Conservation (phyloP, 306 rosid species). For the Styphnolobium japonicum region DNA sequence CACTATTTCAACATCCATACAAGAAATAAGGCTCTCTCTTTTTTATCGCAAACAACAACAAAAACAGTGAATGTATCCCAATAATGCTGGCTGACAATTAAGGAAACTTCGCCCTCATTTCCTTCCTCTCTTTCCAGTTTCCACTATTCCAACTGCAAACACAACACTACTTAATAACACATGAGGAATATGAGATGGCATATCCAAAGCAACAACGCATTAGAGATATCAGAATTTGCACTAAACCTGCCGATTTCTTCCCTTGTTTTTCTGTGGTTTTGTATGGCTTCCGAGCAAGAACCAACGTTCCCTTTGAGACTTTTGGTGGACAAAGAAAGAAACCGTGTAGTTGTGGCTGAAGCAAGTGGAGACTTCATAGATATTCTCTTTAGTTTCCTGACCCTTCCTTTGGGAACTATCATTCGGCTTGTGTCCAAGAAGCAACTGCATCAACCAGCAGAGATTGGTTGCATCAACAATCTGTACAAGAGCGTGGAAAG, state of each 20-base stretch:
- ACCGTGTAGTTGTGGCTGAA: conserved; percentile 29
- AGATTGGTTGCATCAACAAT: conserved; percentile 31
- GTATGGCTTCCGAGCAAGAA: conserved; percentile 26
- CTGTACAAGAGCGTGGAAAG: conserved; percentile 10
- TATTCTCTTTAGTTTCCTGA: conserved; percentile 32
- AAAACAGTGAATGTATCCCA: no score
- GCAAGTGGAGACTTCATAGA: conserved; percentile 31
- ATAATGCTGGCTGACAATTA: no score
- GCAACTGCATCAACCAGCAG: neutral
- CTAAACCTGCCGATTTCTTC: neutral
- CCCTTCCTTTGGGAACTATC: conserved; percentile 37
- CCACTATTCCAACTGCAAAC: no score
- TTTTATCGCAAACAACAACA: no score
- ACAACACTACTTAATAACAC: no score
- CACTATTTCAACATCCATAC: neutral
- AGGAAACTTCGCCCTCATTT: no score
- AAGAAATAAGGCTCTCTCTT: neutral
- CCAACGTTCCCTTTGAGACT: conserved; percentile 13
- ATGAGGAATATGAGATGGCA: no score
- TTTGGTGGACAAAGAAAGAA: conserved; percentile 30
- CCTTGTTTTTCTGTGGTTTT: neutral
- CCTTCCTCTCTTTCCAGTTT: no score
- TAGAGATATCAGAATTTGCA: neutral
- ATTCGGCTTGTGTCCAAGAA: conserved; percentile 5
- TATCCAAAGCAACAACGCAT: neutral